Base-by-base conservation (phyloP, 2,329 filamentous ascomycete genomes). In the Xylariaceae sp. region DNA sequence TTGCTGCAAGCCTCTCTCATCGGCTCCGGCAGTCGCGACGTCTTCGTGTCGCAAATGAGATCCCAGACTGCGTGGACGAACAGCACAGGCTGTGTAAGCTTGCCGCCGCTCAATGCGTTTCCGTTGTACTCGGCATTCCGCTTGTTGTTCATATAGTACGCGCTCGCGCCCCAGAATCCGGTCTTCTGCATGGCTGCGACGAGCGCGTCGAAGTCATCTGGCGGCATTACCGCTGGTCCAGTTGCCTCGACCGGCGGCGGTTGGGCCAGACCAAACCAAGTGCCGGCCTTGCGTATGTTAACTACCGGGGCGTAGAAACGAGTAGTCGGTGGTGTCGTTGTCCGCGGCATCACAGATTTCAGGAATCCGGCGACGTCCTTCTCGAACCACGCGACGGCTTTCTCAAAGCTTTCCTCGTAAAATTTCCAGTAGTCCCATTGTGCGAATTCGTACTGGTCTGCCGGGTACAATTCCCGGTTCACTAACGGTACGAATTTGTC, bases 381-480 rank as follows among this genome's bases (percentile, higher is more conserved):
- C 5, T 61, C 54, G 16, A 63, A 61, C 56, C 55, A 57, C 2
- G 36, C 54, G 7, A 58, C 43, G 2, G 55, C 53, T 8, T 59
- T 49, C 16, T 68, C 66, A 47, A 65, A 63, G 29, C 53, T 49
- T 49, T 69, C 63, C 39, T 57, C 57, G 43, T 68, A 65, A 52
- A 61, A 59, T n/a, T 34, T 55, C 49, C 60, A 57, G 56, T 70
- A 70, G 51, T 67, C 66, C 67, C 67, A 68, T 45, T 68, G 67
- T 5, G 62, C 68, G 37, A 58, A 57, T 18, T 70, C 68, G 43
- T 69, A 76, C 56, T 76, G 48, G 29, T 72, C 70, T 15, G 63
- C 67, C 0, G 76, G 76, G 56, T 79, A 79, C 9, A 76, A 47
- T 0, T 74, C 69, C 9, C 76, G 71, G 59, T 78, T 71, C 6